These are phyloP conservation scores for Ophidiomyces ophidiicola DNA, from an alignment of 2,329 filamentous ascomycete genomes.

Conservation along the genomic window DNA sequence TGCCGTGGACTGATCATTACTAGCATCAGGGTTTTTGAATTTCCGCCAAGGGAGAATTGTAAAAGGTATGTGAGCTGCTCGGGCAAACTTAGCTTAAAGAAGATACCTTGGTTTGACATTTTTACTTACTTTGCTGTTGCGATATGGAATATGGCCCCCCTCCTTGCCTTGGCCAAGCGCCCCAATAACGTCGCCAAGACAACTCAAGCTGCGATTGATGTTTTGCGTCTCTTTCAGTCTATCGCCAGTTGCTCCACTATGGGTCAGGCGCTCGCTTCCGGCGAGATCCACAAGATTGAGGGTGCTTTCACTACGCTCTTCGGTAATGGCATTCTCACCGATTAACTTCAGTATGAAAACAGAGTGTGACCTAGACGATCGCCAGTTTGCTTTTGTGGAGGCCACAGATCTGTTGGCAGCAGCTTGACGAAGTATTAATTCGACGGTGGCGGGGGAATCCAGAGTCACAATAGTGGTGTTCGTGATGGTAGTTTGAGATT, in stretches of 20 bases:
- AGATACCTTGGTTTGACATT: background rate
- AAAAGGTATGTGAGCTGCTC: conserved; percentile 73
- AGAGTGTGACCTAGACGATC: conserved; percentile 86
- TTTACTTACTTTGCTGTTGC: conserved; percentile 69
- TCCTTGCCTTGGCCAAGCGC: conserved; percentile 74
- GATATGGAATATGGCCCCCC: conserved; percentile 73
- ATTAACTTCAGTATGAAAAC: conserved; percentile 75
- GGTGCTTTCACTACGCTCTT: conserved; percentile 78
- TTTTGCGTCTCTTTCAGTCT: conserved; percentile 88
- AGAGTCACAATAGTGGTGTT: conserved; percentile 67
- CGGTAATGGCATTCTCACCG: conserved; percentile 58
- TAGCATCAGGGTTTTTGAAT: conserved; percentile 97
- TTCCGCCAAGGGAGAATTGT: conserved; percentile 87
- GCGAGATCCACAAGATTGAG: conserved; percentile 93
- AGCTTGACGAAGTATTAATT: conserved; percentile 66
- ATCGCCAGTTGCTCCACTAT: conserved; percentile 75
- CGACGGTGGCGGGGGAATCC: conserved; percentile 67
- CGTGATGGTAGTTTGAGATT: conserved; percentile 68
- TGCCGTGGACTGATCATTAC: conserved; percentile 93
- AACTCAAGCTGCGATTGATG: conserved; percentile 91
- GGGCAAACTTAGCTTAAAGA: conserved; percentile 13
- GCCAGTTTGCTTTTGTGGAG: conserved; percentile 93
- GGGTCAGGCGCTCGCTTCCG: conserved; percentile 79
- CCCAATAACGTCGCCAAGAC: conserved; percentile 86
- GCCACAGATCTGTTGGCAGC: conserved; percentile 81